These are phyloP conservation scores for Marchantia polymorpha DNA, from an alignment of 225 moss, liverwort and hornwort species.

Conservation along the genomic window DNA sequence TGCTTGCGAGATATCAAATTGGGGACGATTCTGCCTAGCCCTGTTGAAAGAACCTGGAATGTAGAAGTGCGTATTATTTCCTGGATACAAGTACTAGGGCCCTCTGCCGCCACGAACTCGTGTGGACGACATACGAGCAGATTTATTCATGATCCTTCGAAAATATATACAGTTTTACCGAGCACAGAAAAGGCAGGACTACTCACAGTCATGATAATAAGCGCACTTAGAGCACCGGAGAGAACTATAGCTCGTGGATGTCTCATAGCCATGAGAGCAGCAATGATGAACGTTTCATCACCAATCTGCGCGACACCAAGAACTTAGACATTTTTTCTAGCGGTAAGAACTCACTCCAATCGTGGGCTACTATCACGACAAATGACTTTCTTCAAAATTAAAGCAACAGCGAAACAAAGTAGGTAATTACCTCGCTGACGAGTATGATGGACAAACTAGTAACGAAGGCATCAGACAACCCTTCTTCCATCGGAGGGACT, in stretches of 20 bases:
- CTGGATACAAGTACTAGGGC: not conserved
- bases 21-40: slow-evolving; percentile 93
- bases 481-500: slow-evolving; percentile 42
- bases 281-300: slow-evolving; percentile 98
- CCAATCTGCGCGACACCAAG: slow-evolving; percentile 57
- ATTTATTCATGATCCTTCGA: not conserved
- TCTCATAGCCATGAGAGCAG: slow-evolving; percentile 99
- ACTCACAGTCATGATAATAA: slow-evolving; percentile 96
- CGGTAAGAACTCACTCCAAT: not conserved
- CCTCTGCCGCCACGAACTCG: not conserved
- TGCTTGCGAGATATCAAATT: slow-evolving; percentile 84
- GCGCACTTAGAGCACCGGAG: slow-evolving; percentile 91
- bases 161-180: not conserved
- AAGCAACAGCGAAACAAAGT: not conserved
- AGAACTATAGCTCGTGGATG: slow-evolving; percentile 93
- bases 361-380: no score
- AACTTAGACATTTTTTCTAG: not conserved
- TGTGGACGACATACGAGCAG: not conserved
- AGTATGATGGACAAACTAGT: slow-evolving; percentile 95
- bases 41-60: slow-evolving; percentile 82
- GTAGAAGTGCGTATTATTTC: not conserved
- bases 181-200: not conserved
- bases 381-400: not conserved
- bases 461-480: slow-evolving; percentile 73
- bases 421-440: slow-evolving; percentile 78